Percentiles rank a stretch among this genome's conserved stretches.
phyloP scores from a whole-genome alignment of 148 eudicot species.

The Polygonum maritimum region DNA sequence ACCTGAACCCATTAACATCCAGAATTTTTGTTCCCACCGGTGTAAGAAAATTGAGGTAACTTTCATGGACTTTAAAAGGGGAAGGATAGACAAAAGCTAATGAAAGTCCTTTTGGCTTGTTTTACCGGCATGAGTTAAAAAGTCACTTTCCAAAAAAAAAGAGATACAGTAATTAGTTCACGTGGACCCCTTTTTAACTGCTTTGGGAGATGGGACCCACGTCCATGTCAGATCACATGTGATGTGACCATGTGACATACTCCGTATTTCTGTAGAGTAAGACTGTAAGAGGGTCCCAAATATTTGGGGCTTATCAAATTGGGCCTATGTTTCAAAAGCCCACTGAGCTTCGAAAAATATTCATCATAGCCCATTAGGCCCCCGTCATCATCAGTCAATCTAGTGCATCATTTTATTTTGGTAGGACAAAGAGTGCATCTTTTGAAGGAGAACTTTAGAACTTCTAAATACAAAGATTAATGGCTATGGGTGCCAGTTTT shows the following conservation, averaged over 20 bases:
- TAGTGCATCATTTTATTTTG: no score
- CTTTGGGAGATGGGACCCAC: slow-evolving; percentile 3
- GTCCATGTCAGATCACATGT: slow-evolving; percentile 7
- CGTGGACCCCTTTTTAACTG: slow-evolving; percentile 5
- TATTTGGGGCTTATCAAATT: neutral
- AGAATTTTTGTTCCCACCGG: no score
- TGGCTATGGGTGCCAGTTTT: no score
- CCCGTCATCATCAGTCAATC: no score
- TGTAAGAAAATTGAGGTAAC: neutral
- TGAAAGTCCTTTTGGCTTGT: neutral
- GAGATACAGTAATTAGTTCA: neutral
- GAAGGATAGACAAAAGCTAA: neutral
- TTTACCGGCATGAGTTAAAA: neutral
- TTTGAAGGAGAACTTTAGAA: no score
- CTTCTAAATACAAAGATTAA: no score
- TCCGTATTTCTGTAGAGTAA: neutral
- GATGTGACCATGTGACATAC: slow-evolving; percentile 1
- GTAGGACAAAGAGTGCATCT: no score
- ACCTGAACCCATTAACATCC: no score
- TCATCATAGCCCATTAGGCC: no score
- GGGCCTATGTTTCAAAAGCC: neutral
- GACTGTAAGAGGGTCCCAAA: neutral
- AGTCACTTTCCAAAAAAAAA: neutral
- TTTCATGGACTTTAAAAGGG: neutral
- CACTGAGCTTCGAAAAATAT: neutral